Evolutionary conservation across 768 basidiomycete genomes (phyloP).

Genomic region (Plicaturopsis crispa): DNA sequence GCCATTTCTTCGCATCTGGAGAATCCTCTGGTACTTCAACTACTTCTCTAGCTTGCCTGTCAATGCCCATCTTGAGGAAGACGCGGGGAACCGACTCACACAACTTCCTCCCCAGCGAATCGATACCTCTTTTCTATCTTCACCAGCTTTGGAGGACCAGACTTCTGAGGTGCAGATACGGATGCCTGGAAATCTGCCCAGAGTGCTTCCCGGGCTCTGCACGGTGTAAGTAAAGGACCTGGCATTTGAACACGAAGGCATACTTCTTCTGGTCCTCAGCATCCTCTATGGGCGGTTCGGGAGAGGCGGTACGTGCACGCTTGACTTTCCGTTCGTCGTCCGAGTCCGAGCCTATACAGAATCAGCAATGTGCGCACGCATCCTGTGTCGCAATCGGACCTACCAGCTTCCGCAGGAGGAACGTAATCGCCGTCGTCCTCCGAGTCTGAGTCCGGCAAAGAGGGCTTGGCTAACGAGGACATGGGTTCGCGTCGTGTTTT

Average conservation of each 20-base stretch:
- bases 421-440: conserved; percentile 70
- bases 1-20: conserved; percentile 72
- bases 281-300: conserved; percentile 24
- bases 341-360: conserved; percentile 25
- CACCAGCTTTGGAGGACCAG: conserved; percentile 33
- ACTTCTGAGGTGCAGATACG: conserved; percentile 22
- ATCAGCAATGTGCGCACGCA: background rate
- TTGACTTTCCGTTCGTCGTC: conserved; percentile 22
- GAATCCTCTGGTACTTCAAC: conserved; percentile 69
- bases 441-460: conserved; percentile 40
- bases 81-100: conserved; percentile 34
- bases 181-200: conserved; percentile 70
- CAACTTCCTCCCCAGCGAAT: conserved; percentile 71
- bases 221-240: conserved; percentile 4
- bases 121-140: conserved; percentile 63
- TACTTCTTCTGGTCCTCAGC: conserved; percentile 38
- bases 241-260: conserved; percentile 6
- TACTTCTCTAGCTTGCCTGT: conserved; percentile 49
- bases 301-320: conserved; percentile 21
- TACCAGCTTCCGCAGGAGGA: conserved; percentile 40
- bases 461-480: conserved; percentile 5
- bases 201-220: conserved; percentile 52
- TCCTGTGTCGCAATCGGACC: background rate
- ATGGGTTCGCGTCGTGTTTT: no score
- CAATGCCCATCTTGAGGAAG: conserved; percentile 5